A percentile compares a stretch with the other conserved stretches of the same genome.
phyloP scores from a whole-genome alignment of 805 yeast genomes.

The Candida patagonica region DNA sequence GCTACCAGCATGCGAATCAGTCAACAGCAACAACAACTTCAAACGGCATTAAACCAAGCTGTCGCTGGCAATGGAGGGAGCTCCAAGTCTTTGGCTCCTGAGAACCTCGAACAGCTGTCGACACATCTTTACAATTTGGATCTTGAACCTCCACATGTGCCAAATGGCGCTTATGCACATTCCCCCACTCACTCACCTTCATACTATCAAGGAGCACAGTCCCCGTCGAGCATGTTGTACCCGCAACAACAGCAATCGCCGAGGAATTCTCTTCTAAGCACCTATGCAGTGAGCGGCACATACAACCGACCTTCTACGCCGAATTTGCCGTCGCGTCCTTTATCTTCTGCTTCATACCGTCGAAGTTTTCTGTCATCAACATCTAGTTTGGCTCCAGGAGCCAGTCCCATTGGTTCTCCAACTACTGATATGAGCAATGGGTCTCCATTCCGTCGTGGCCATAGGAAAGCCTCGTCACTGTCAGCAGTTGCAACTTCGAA shows the following conservation, averaged over 20 bases:
- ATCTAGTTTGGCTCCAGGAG: conserved; percentile 1
- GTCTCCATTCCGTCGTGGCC: conserved; percentile 19
- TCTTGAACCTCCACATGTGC: background rate
- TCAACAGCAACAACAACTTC: conserved; percentile 29
- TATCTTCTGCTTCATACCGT: conserved; percentile 15
- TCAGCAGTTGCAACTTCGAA: conserved; percentile 15
- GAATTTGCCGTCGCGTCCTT: conserved; percentile 19
- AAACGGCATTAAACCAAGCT: conserved; percentile 21
- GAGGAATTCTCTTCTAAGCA: too few relatives aligned
- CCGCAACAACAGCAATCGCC: background rate
- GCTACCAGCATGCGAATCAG: conserved; percentile 25
- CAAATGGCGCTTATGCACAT: background rate
- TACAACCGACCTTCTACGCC: conserved; percentile 16
- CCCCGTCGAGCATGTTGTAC: background rate
- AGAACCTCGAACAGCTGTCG: background rate
- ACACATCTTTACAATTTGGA: conserved; percentile 3
- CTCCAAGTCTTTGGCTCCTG: background rate
- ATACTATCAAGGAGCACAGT: background rate
- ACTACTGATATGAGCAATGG: background rate
- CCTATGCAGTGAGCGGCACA: background rate
- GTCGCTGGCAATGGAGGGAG: conserved; percentile 3
- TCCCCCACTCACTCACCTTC: background rate
- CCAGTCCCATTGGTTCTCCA: conserved; percentile 6
- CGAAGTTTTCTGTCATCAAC: conserved; percentile 10
- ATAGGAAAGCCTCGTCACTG: conserved; percentile 21